Percentiles rank a stretch among this genome's conserved stretches.
phyloP scores from a whole-genome alignment of 805 yeast genomes.

The Debaryomyces tyrocola region DNA sequence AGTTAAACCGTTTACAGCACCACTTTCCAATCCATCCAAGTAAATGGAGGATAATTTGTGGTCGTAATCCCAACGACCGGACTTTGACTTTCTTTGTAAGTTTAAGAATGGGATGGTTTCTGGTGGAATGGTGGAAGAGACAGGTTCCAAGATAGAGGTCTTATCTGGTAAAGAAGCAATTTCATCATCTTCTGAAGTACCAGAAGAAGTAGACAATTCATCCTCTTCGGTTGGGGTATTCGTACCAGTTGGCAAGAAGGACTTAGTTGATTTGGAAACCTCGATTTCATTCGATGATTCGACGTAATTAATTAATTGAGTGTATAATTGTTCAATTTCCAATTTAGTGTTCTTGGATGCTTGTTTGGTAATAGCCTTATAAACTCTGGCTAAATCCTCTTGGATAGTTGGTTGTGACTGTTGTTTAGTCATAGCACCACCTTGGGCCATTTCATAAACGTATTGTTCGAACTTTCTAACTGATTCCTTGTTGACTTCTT shows the following conservation, averaged over 20 bases:
- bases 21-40: conserved; percentile 88
- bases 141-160: conserved; percentile 69
- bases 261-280: conserved; percentile 59
- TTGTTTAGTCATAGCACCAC: conserved; percentile 77
- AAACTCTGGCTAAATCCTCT: conserved; percentile 81
- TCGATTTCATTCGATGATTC: conserved; percentile 71
- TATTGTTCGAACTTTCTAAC: conserved; percentile 95
- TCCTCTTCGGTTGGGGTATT: conserved; percentile 35
- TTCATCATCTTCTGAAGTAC: conserved; percentile 67
- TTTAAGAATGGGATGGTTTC: conserved; percentile 95
- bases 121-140: conserved; percentile 69
- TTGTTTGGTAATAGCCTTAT: conserved; percentile 77
- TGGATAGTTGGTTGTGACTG: conserved; percentile 69
- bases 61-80: conserved; percentile 82
- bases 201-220: conserved; percentile 31
- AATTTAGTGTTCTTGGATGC: conserved; percentile 60
- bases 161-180: conserved; percentile 80
- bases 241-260: conserved; percentile 46
- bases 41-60: conserved; percentile 71
- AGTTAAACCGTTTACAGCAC: conserved; percentile 92
- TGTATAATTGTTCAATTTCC: conserved; percentile 70
- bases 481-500: conserved; percentile 83
- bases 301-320: conserved; percentile 67
- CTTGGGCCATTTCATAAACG: conserved; percentile 94
- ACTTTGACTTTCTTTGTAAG: conserved; percentile 71